A percentile compares a stretch with the other conserved stretches of the same genome.
phyloP scores from a whole-genome alignment of 176 grass and related monocot species.

The Avena eriantha region DNA sequence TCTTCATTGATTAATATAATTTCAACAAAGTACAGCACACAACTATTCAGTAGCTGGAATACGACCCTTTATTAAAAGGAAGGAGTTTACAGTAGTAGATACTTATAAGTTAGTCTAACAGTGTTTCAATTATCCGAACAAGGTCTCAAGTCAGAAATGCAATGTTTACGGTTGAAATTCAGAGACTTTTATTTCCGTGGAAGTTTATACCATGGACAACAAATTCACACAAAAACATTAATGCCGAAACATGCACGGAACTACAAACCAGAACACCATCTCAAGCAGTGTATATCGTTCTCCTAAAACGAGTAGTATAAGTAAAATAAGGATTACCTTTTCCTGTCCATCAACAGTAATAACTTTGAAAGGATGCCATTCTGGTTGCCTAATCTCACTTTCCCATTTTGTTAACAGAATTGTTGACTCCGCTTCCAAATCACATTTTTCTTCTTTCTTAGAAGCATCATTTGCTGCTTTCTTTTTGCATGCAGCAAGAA shows the following conservation, averaged over 20 bases:
- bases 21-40: background rate
- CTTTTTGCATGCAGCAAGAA: too few species aligned
- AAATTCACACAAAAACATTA: background rate
- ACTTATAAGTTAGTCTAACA: constrained; percentile 10
- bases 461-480: too few species aligned
- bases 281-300: background rate
- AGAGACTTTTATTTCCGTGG: background rate
- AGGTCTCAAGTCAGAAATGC: background rate
- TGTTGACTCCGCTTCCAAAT: too few species aligned
- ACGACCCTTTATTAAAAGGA: background rate
- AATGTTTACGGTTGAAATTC: background rate
- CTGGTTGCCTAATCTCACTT: too few species aligned
- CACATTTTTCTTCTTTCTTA: too few species aligned
- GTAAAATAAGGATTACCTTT: too few species aligned
- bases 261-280: background rate
- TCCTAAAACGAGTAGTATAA: too few species aligned
- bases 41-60: background rate
- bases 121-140: background rate
- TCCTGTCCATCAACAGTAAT: too few species aligned
- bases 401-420: too few species aligned
- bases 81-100: background rate
- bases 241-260: background rate
- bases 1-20: background rate
- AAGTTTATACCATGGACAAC: background rate
- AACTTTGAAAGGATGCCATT: too few species aligned